phyloP scores from a whole-genome alignment of 768 basidiomycete genomes.

The Tephrocybe sp. region DNA sequence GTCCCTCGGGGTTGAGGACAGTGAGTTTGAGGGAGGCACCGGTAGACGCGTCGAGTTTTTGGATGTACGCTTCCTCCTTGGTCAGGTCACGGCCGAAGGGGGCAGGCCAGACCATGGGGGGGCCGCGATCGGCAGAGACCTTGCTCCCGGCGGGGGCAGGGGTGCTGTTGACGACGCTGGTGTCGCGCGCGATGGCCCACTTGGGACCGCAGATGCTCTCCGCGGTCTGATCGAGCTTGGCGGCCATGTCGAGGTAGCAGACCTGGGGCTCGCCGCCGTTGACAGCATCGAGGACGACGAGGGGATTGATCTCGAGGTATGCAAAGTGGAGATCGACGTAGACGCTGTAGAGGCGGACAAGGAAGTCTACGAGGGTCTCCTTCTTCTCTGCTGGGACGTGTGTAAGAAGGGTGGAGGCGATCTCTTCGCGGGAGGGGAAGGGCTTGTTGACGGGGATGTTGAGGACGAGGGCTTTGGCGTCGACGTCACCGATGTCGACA shows the following conservation, averaged over 20 bases:
- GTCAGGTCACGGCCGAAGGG: conserved; percentile 97
- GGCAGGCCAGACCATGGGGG: conserved; percentile 94
- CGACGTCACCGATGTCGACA: conserved; percentile 98
- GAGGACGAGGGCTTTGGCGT: conserved; percentile 92
- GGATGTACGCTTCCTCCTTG: conserved; percentile 99
- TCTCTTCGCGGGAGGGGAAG: conserved; percentile 81
- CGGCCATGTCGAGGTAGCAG: conserved; percentile 98
- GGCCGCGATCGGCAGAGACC: conserved; percentile 88
- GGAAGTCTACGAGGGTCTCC: conserved; percentile 92
- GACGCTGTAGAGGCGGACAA: conserved; percentile 92
- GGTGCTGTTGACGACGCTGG: conserved; percentile 52
- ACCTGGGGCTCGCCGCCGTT: conserved; percentile 69
- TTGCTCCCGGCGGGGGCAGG: conserved; percentile 39
- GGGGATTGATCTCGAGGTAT: conserved; percentile 99
- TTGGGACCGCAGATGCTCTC: conserved; percentile 98
- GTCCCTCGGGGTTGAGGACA: conserved; percentile 90
- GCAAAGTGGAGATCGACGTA: conserved; percentile 99
- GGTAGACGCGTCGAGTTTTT: conserved; percentile 95
- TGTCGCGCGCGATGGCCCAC: conserved; percentile 96
- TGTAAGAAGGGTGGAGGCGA: conserved; percentile 73
- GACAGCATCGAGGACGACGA: conserved; percentile 87
- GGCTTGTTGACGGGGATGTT: conserved; percentile 67
- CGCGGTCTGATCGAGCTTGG: conserved; percentile 98
- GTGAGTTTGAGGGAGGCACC: conserved; percentile 98
- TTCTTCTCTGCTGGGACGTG: conserved; percentile 85